Base-by-base conservation (phyloP, 352 stramenopile species). In the Pythium plurisporium region DNA sequence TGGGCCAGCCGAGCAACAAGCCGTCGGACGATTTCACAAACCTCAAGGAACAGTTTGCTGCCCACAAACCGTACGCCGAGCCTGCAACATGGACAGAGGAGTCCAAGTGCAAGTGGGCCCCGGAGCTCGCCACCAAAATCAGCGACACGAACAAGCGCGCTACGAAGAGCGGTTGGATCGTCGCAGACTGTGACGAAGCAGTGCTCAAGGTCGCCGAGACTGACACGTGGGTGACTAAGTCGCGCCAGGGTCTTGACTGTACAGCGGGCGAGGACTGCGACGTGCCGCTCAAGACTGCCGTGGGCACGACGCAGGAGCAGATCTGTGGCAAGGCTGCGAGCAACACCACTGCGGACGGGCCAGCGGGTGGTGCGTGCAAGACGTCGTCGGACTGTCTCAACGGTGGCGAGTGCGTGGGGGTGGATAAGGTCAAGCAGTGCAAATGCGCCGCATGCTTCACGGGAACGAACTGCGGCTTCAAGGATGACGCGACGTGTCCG, bases 391-490 rank as follows among this genome's bases (percentile, higher is more conserved):
- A 91, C 54, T 94, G 84, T 52, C 73, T 74, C 34, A 76, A 74
- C 25, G 79, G 88, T 34, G 84, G 84, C 36, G 77, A 91, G 54
- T 94, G 84, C 48, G 70, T 83, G n/a, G 74, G 78, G 15, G 66
- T 67, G n/a, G 76, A 86, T 45, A 79, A 76, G 56, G 76, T 70
- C 6, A 88, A 77, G 65, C 70, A 74, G 48, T 94, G 84, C 76
- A 81, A 69, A 59, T 94, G 84, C 52, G 55, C 86, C 37, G 75
- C 72, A 8, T 94, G 84, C 66, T 94, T 86, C 75, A 90, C 78
- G 14, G 84, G 84, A 36, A 72, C 70, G 7, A 75, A 82, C 60
- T 94, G 84, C 64, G 86, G 78, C 36, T 76, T 92, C 17, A 85
- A 86, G 56, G 79, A 90, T 65, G 62, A 69, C 1, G 26, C 44